Evolutionary conservation across 2,329 filamentous ascomycete genomes (phyloP).

Genomic region (Diaporthe longicolla): DNA sequence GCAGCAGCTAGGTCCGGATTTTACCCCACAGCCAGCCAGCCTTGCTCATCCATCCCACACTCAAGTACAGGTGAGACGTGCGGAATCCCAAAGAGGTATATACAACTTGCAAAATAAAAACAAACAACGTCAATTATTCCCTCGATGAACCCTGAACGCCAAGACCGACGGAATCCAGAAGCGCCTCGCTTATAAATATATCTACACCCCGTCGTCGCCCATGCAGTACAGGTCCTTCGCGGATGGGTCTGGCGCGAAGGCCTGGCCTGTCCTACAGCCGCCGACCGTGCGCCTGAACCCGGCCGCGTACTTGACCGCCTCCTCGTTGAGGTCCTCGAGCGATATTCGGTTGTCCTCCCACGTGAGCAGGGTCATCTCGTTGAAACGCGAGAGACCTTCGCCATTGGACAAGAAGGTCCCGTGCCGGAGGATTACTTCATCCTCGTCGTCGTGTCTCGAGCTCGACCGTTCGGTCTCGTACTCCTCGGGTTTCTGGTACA

Average conservation of each 20-base stretch:
- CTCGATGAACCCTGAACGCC: conserved; percentile 32
- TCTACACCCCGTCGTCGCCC: conserved; percentile 49
- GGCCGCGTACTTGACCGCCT: conserved; percentile 66
- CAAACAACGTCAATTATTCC: neutral
- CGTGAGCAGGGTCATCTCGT: conserved; percentile 70
- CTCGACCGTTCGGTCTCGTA: conserved; percentile 55
- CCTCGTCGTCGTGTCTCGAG: conserved; percentile 46
- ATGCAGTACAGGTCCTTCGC: conserved; percentile 78
- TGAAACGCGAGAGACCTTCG: conserved; percentile 59
- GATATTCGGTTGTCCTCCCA: conserved; percentile 72
- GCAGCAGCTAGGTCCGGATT: conserved; percentile 29
- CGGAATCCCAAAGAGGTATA: conserved; percentile 14
- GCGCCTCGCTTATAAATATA: conserved; percentile 36
- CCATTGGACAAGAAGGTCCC: conserved; percentile 62
- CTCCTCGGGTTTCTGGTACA: conserved; percentile 81
- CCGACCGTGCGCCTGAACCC: conserved; percentile 76
- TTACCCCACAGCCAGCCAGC: neutral
- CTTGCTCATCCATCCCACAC: neutral
- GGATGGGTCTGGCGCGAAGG: conserved; percentile 51
- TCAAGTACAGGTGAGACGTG: neutral
- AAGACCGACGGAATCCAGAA: neutral
- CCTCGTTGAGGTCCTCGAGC: conserved; percentile 56
- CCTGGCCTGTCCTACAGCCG: conserved; percentile 64
- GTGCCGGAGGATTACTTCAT: conserved; percentile 46
- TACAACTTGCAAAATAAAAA: conserved; percentile 29